These are phyloP conservation scores for Ogataea degrootiae DNA, from an alignment of 805 yeast species.

Conservation along the genomic window DNA sequence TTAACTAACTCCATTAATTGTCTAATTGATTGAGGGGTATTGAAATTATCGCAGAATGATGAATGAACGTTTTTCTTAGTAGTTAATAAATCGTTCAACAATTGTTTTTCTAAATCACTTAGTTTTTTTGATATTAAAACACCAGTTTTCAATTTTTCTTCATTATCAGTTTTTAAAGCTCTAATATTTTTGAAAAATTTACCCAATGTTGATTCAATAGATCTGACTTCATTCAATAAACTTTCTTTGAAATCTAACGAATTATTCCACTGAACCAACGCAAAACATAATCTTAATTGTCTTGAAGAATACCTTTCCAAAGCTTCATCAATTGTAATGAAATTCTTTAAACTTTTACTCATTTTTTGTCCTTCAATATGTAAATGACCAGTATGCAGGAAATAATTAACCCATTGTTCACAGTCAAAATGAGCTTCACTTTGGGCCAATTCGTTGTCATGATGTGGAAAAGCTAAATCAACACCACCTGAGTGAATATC, in stretches of 20 bases:
- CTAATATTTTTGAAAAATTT: conserved; percentile 86
- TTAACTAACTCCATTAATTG: conserved; percentile 64
- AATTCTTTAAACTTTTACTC: conserved; percentile 93
- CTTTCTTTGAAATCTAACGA: conserved; percentile 89
- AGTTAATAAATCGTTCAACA: conserved; percentile 38
- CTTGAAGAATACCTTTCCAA: conserved; percentile 64
- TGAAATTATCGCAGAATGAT: conserved; percentile 84
- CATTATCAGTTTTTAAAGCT: conserved; percentile 69
- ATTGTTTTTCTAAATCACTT: conserved; percentile 45
- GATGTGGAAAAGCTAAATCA: conserved; percentile 98
- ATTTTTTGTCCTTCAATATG: conserved; percentile 98
- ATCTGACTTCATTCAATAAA: conserved; percentile 68
- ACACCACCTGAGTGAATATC: conserved; percentile 97
- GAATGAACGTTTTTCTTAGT: conserved; percentile 60
- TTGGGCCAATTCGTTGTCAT: conserved; percentile 97
- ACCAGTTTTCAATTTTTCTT: conserved; percentile 43
- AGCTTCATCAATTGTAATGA: conserved; percentile 92
- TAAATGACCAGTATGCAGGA: conserved; percentile 94
- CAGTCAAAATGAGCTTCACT: conserved; percentile 88
- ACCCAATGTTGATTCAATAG: conserved; percentile 66
- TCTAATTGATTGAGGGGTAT: conserved; percentile 73
- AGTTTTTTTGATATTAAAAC: conserved; percentile 59
- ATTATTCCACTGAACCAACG: conserved; percentile 87
- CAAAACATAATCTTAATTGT: conserved; percentile 87
- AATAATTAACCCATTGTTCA: conserved; percentile 95